phyloP scores from a whole-genome alignment of 1,139 yeast genomes.

The Wickerhamomyces sp. region DNA sequence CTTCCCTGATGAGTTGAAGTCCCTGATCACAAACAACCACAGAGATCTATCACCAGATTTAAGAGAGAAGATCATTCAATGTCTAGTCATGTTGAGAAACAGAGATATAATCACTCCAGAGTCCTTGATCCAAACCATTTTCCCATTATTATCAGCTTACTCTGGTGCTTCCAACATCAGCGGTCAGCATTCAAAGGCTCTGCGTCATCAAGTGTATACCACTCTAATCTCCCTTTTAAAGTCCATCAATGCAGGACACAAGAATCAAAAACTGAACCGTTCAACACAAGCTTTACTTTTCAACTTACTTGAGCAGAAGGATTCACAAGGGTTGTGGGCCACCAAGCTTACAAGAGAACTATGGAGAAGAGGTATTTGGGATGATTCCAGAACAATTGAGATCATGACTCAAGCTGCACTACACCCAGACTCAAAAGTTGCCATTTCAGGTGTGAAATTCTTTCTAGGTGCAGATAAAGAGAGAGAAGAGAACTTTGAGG shows the following conservation, averaged over 20 bases:
- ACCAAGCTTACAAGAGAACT: slow-evolving; percentile 89
- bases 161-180: slow-evolving; percentile 46
- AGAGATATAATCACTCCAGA: slow-evolving; percentile 81
- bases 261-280: slow-evolving; percentile 80
- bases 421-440: slow-evolving; percentile 83
- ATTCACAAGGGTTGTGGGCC: slow-evolving; percentile 90
- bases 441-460: slow-evolving; percentile 84
- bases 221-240: slow-evolving; percentile 75
- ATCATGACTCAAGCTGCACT: slow-evolving; percentile 94
- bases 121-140: slow-evolving; percentile 73
- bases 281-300: slow-evolving; percentile 89
- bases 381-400: slow-evolving; percentile 91
- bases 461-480: slow-evolving; percentile 95
- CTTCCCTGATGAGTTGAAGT: slow-evolving; percentile 77
- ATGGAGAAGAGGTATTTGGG: slow-evolving; percentile 99
- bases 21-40: slow-evolving; percentile 67
- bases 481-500: slow-evolving; percentile 79
- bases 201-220: slow-evolving; percentile 77
- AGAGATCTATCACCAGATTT: slow-evolving; percentile 77
- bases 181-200: slow-evolving; percentile 76
- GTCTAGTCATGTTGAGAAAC: slow-evolving; percentile 84
- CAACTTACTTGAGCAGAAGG: slow-evolving; percentile 74
- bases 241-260: slow-evolving; percentile 76
- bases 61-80: slow-evolving; percentile 86
- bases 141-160: slow-evolving; percentile 68